Evolutionary conservation across 2,329 filamentous ascomycete species (phyloP).

Genomic region (Sarocladium brachiariae): DNA sequence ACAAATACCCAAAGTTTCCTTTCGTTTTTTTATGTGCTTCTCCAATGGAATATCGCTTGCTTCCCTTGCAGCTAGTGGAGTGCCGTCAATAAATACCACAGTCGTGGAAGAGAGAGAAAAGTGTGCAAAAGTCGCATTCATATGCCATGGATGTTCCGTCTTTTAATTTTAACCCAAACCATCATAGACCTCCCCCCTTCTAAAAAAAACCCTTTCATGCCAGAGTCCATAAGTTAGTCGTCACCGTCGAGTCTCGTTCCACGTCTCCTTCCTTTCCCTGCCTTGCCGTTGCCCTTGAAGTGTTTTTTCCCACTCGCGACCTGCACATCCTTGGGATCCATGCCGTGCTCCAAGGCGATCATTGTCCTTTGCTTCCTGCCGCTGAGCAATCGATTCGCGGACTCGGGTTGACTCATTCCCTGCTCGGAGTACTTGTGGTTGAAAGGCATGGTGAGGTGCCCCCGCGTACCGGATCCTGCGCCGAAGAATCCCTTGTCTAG

Average conservation of each 20-base stretch:
- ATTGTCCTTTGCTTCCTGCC: slow-evolving; percentile 78
- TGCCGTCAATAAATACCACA: too few species aligned
- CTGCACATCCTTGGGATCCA: slow-evolving; percentile 74
- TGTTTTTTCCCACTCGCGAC: slow-evolving; percentile 77
- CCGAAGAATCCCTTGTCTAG: slow-evolving; percentile 91
- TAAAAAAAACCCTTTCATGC: too few species aligned
- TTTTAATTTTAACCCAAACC: background rate
- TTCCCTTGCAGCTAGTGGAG: too few species aligned
- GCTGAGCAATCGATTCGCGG: slow-evolving; percentile 57
- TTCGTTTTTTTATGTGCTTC: background rate
- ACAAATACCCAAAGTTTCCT: slow-evolving; percentile 6
- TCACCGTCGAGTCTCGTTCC: slow-evolving; percentile 33
- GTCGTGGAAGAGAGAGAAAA: too few species aligned
- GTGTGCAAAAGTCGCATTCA: background rate
- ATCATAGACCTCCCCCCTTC: background rate
- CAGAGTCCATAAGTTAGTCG: too few species aligned
- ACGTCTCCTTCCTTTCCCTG: slow-evolving; percentile 46
- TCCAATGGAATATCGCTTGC: too few species aligned
- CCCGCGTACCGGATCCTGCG: slow-evolving; percentile 48
- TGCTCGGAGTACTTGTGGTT: slow-evolving; percentile 85
- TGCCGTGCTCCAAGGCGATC: slow-evolving; percentile 73
- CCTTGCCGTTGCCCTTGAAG: slow-evolving; percentile 71
- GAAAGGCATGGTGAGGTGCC: slow-evolving; percentile 73
- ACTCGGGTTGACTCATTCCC: slow-evolving; percentile 39
- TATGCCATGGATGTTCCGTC: background rate